phyloP scores from a whole-genome alignment of 73 alveolate genomes.

The Paraurostyla sp. region DNA sequence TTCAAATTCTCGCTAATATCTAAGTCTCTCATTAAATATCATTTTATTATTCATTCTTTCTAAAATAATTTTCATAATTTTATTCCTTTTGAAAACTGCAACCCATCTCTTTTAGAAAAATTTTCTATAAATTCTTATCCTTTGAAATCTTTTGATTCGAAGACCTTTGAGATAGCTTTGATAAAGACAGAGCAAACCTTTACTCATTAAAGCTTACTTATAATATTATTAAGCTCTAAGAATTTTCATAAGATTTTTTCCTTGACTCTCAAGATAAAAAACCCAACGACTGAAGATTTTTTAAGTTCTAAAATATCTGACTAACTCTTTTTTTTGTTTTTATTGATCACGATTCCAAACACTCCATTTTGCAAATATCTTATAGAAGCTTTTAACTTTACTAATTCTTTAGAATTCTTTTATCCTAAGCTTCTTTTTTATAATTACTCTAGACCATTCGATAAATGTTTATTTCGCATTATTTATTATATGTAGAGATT shows the following conservation, averaged over 20 bases:
- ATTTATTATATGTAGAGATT: not conserved
- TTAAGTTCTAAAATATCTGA: not conserved
- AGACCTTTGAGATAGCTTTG: not conserved
- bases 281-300: conserved; percentile 13
- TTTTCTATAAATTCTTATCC: not conserved
- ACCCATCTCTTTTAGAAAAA: conserved; percentile 17
- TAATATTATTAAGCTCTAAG: conserved; percentile 51
- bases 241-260: conserved; percentile 14
- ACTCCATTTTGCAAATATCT: not conserved
- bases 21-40: conserved; percentile 25
- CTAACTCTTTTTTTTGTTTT: not conserved
- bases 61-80: not conserved
- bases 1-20: conserved; percentile 49
- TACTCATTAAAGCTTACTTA: conserved; percentile 19
- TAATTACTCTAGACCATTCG: conserved; percentile 37
- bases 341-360: not conserved
- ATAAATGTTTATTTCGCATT: not conserved
- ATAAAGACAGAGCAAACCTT: conserved; percentile 40
- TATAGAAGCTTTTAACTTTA: not conserved
- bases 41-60: not conserved
- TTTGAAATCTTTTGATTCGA: conserved; percentile 33
- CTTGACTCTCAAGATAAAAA: not conserved
- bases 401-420: conserved; percentile 14
- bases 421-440: not conserved
- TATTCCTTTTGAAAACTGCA: not conserved